Evolutionary conservation across 768 basidiomycete species (phyloP), one percentile per base, ranked within the genome.

Genomic region (Peribolospora baueri): DNA sequence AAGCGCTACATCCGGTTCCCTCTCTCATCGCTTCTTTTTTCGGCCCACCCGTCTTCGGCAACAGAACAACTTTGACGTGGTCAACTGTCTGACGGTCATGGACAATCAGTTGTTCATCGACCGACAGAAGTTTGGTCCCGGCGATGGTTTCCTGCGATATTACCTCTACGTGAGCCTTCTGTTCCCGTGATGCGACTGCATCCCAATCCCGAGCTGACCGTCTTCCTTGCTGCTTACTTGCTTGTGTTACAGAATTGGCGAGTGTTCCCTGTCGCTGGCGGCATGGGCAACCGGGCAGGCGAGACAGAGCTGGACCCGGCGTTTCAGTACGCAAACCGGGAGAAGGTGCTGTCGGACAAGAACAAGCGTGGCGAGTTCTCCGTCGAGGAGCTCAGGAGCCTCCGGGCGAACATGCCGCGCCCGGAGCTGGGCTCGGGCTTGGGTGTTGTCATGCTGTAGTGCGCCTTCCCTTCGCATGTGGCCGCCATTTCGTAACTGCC

Each of bases 61-160:
- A 3, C 56, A 74, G 72, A 82, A 82, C 50, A 79, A 79, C 46
- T 95, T 99, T 63, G 93, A 99, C 65, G 93, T 98, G 10, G 79
- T 97, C 68, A 99, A 99, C 67, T 84, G 84, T 1, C 68, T 97
- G 63, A 90, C 90, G 11, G 66, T 93, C 60, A 87, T 95, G 82
- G 93, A 99, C 66, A 98, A 95, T 66, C 73, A 77, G 54, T 65
- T 74, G 49, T 79, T 98, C 67, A 66, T 99, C 53, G 70, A 76
- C 41, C 84, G 88, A 54, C 74, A 91, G 53, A 85, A 91, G 88
- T 97, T 95, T 64, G 91, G 86, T n/a, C 70, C 73, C 8, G 91
- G 87, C 4, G 84, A 91, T 64, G 93, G 93, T 2, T 75, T 81
- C 66, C 73, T 98, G 53, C 84, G 90, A 67, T 91, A 50, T 52